Percentiles rank a stretch among this genome's conserved stretches.
phyloP scores from a whole-genome alignment of 1,284 basidiomycete species.

The Trichosporon faecale region DNA sequence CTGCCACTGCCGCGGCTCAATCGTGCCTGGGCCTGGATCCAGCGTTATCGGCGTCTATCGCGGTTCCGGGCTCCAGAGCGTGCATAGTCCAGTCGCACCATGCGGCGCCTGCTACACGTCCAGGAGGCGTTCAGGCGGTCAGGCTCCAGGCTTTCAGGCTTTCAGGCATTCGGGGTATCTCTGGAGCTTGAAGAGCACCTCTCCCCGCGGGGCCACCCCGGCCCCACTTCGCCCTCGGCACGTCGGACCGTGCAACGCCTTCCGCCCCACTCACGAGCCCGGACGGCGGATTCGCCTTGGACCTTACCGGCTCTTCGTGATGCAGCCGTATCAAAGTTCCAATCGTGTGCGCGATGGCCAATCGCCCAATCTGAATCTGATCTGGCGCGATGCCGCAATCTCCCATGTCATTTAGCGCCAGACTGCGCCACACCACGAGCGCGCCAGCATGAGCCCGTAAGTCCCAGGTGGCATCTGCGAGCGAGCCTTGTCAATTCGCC shows the following conservation, averaged over 20 bases:
- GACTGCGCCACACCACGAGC: no score
- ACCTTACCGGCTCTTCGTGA: background rate
- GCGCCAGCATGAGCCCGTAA: no score
- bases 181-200: no score
- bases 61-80: no score
- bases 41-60: background rate
- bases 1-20: background rate
- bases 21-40: background rate
- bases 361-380: background rate
- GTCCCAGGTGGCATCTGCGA: no score
- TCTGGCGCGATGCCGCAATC: no score
- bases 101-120: no score
- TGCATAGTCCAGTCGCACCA: no score
- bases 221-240: background rate
- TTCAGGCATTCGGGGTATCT: no score
- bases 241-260: background rate
- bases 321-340: background rate
- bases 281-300: background rate
- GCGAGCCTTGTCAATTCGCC: background rate
- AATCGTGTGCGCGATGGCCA: background rate
- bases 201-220: background rate
- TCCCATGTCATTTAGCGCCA: no score
- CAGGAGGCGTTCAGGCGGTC: no score
- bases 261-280: background rate
- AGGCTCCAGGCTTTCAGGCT: no score